Evolutionary conservation across 352 stramenopile genomes (phyloP), one percentile per base, ranked within the genome.

Genomic region (Blastocystis sp.): DNA sequence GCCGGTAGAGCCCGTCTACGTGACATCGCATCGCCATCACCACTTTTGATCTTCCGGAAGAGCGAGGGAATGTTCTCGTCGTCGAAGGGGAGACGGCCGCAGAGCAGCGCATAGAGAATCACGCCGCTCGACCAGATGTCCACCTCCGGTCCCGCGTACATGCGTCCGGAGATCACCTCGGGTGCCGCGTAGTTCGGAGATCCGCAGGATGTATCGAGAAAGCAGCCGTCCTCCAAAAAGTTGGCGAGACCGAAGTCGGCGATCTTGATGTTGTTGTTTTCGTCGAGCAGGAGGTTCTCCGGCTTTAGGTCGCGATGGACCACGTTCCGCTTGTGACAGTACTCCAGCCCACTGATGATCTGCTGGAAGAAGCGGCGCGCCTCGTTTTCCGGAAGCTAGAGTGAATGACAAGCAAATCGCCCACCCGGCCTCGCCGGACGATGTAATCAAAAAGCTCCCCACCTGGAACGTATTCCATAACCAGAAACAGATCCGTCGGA

Each of bases 241-340:
- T 99, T 99, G 36, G 93, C 97, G 14, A 99, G 91, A 16, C 96
- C 96, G 90, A 99, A 99, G 88, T 99, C 96, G 8, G 96, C 96
- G 89, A 99, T 97, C 89, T 99, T 99, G 87, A 99, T 96, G 88
- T 99, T 98, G 87, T 97, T 96, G 88, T 98, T 96, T 9, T 92
- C 93, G 89, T 98, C 96, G 36, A 99, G 89, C 54, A 98, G 90
- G 63, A 98, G 87, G 88, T 98, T 98, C 75, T 98, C 94, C 3
- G 95, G 95, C 89, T 98, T 98, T 42, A 98, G 90, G 89, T 98
- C 96, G 85, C 96, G 92, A 87, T 99, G 96, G 44, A 98, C 96
- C 85, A 99, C 97, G 86, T 96, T 94, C 88, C 98, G 94, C 87
- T 97, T 97, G 89, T 99, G 96, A 87, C 95, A 99, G 89, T 99